Evolutionary conservation across 2,329 filamentous ascomycete genomes (phyloP).

Genomic region (Emericellopsis cladophorae): DNA sequence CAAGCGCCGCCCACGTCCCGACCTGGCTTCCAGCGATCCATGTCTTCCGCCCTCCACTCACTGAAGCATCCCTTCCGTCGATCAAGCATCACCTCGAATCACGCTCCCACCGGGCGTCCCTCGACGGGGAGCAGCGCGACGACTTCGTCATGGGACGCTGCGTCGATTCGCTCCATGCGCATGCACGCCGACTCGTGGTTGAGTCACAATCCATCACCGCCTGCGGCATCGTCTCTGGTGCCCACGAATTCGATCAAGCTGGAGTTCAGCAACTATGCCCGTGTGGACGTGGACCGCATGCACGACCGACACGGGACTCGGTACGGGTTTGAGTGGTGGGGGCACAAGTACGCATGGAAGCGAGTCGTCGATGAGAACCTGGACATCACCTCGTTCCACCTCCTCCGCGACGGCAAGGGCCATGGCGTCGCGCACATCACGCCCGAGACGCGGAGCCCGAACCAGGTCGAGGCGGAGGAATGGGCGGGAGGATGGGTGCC

Average conservation of each 20-base stretch:
- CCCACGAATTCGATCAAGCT: slow-evolving; percentile 74
- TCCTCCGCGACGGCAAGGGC: slow-evolving; percentile 52
- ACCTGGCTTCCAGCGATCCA: slow-evolving; percentile 30
- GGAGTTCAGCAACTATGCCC: slow-evolving; percentile 95
- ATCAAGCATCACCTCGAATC: slow-evolving; percentile 1
- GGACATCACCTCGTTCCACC: slow-evolving; percentile 61
- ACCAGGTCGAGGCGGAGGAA: slow-evolving; percentile 59
- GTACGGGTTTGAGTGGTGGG: slow-evolving; percentile 95
- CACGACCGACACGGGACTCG: slow-evolving; percentile 48
- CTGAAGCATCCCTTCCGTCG: slow-evolving; percentile 21
- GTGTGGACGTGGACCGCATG: slow-evolving; percentile 65
- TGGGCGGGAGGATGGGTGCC: slow-evolving; percentile 79
- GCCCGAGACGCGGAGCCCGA: slow-evolving; percentile 61
- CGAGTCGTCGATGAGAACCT: slow-evolving; percentile 61
- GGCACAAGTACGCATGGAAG: slow-evolving; percentile 72
- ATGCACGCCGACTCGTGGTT: slow-evolving; percentile 4
- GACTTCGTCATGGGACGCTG: slow-evolving; percentile 2
- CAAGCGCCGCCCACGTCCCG: slow-evolving; percentile 7
- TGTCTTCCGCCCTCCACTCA: slow-evolving; percentile 36
- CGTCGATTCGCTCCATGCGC: slow-evolving; percentile 4
- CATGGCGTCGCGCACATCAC: slow-evolving; percentile 69
- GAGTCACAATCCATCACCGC: slow-evolving; percentile 12
- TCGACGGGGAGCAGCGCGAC: slow-evolving; percentile 2
- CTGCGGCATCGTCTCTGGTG: slow-evolving; percentile 21
- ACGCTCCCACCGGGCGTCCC: slow-evolving; percentile 3